phyloP scores from a whole-genome alignment of 2,329 filamentous ascomycete genomes.

The Pseudogymnoascus sp. region DNA sequence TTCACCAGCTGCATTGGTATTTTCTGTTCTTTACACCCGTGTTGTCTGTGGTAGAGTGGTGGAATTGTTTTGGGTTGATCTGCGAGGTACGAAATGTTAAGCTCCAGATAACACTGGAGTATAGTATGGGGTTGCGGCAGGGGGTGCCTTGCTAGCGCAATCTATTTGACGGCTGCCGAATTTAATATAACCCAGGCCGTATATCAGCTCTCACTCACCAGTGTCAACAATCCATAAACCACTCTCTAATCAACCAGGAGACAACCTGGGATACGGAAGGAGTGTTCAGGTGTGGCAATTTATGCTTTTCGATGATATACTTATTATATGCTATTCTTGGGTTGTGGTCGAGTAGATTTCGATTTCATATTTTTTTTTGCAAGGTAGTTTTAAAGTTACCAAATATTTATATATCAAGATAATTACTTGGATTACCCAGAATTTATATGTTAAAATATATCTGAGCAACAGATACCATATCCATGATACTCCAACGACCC shows the following conservation, averaged over 20 bases:
- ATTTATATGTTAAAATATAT: not conserved
- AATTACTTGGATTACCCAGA: not conserved
- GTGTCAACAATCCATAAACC: not conserved
- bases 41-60: not conserved
- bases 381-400: no score
- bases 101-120: not conserved
- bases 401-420: not conserved
- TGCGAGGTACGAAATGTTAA: not conserved
- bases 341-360: not conserved
- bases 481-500: not conserved
- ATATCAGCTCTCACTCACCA: not conserved
- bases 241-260: not conserved
- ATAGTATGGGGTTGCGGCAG: not conserved
- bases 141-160: not conserved
- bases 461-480: not conserved
- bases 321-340: not conserved
- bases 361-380: not conserved
- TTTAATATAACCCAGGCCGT: not conserved
- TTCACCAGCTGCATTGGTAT: not conserved
- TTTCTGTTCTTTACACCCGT: not conserved
- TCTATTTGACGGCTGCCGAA: not conserved
- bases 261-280: not conserved
- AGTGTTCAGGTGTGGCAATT: not conserved
- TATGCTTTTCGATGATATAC: not conserved
- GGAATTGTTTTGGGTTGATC: not conserved